Evolutionary conservation across 495 filamentous ascomycete genomes (phyloP).

Genomic region (Penicillium canescens): DNA sequence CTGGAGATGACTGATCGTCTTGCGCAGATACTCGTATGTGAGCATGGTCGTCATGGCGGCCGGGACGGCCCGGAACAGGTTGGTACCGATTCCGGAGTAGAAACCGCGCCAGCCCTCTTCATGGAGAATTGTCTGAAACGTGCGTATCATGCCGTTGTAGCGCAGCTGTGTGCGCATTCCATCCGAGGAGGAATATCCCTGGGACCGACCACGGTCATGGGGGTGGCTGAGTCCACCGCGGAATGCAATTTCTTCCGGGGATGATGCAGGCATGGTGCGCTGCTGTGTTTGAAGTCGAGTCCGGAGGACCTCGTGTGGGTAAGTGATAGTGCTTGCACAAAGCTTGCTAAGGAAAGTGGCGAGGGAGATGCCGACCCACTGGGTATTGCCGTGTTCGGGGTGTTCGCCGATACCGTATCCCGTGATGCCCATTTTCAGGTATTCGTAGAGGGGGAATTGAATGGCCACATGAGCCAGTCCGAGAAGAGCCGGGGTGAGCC

Average conservation of each 20-base stretch:
- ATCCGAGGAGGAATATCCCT: constrained; percentile 53
- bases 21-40: constrained; percentile 88
- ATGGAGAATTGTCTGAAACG: constrained; percentile 75
- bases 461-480: constrained; percentile 95
- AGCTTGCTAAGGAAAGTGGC: constrained; percentile 96
- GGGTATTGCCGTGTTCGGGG: constrained; percentile 57
- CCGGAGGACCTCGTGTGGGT: constrained; percentile 93
- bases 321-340: constrained; percentile 91
- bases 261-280: constrained; percentile 45
- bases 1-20: constrained; percentile 49
- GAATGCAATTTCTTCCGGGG: constrained; percentile 60
- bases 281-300: constrained; percentile 89
- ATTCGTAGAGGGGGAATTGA: constrained; percentile 96
- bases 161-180: constrained; percentile 62
- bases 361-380: constrained; percentile 73
- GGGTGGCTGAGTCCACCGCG: constrained; percentile 58
- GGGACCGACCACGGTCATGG: constrained; percentile 42
- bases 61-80: constrained; percentile 93
- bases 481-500: constrained; percentile 86
- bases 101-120: constrained; percentile 98
- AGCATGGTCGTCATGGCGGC: constrained; percentile 96
- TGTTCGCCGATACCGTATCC: constrained; percentile 77
- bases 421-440: constrained; percentile 86
- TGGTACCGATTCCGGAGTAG: constrained; percentile 97
- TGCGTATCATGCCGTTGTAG: constrained; percentile 80